Base-by-base conservation (phyloP, 495 filamentous ascomycete species). In the Monascus purpureus region DNA sequence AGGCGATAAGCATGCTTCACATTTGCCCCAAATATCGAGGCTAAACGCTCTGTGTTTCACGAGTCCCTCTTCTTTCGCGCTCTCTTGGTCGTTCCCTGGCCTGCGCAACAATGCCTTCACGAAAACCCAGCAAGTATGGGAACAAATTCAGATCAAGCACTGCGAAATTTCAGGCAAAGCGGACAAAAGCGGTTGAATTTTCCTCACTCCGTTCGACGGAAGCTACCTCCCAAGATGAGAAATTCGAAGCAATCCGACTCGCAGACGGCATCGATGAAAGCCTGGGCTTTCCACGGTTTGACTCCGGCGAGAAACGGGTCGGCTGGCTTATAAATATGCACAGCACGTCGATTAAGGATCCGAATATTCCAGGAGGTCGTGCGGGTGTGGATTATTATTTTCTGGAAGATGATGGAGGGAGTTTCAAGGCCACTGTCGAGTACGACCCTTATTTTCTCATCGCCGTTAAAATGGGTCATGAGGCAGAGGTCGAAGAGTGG, bases 241-340 rank as follows among this genome's bases (percentile, higher is more conserved):
- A 80, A 51, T 65, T 81, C 53, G 86, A 96, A 61, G 73, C 83
- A 15, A 75, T 76, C 28, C 73, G 74, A 18, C 73, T 94, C 29
- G 86, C 82, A 17, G 75, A 94, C 56, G 68, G 70, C 41, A 99
- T 99, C 49, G 90, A 96, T 61, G 90, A 99, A 51, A 64, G 68
- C 17, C 82, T 93, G 72, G 90, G 88, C 13, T 99, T 99, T 52
- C 70, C 75, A 13, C 79, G 90, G 24, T 96, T 86, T 47, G 90
- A 99, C 29, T 74, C 82, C 11, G 92, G 90, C 30, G 75, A 79
- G 52, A 81, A 75, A 51, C 80, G 73, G 37, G 72, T 80, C 26
- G 90, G 90, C 31, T 99, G 90, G 90, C 70, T 99, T 12, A 82
- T 84, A 33, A 96, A 95, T 47, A 82, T 96, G 65, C 84, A 93